Conservation (phyloP, 352 stramenopile genomes). For the Phytophthora ohioensis region DNA sequence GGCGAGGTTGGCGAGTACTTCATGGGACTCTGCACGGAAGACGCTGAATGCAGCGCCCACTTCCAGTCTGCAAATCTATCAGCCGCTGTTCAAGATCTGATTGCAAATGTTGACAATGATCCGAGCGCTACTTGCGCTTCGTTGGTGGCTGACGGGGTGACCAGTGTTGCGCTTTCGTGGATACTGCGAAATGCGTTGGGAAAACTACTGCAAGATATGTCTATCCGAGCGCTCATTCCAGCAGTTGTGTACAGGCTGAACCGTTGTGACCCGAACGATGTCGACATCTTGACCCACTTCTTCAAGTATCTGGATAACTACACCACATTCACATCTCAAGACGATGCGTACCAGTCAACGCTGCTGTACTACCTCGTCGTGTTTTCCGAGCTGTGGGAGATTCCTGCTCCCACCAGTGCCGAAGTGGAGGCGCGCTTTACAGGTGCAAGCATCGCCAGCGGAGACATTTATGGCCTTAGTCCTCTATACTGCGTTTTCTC, state of each 20-base stretch:
- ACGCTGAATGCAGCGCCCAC: neutral
- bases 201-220: neutral
- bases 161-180: neutral
- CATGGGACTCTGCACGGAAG: neutral
- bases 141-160: neutral
- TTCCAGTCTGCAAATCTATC: neutral
- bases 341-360: slow-evolving; percentile 8
- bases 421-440: slow-evolving; percentile 21
- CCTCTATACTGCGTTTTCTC: slow-evolving; percentile 46
- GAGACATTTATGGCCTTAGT: neutral
- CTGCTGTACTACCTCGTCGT: slow-evolving; percentile 55
- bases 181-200: neutral
- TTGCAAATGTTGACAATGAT: neutral
- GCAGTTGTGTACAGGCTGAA: slow-evolving; percentile 4
- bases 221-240: neutral
- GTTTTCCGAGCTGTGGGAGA: slow-evolving; percentile 56
- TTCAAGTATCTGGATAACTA: neutral
- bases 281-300: neutral
- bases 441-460: slow-evolving; percentile 20
- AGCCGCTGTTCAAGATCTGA: neutral
- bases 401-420: slow-evolving; percentile 8
- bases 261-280: neutral
- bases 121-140: neutral
- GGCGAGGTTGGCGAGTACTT: neutral
- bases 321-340: neutral